These are phyloP conservation scores for Arthroderma sp. DNA, from an alignment of 2,329 filamentous ascomycete species.

Conservation along the genomic window DNA sequence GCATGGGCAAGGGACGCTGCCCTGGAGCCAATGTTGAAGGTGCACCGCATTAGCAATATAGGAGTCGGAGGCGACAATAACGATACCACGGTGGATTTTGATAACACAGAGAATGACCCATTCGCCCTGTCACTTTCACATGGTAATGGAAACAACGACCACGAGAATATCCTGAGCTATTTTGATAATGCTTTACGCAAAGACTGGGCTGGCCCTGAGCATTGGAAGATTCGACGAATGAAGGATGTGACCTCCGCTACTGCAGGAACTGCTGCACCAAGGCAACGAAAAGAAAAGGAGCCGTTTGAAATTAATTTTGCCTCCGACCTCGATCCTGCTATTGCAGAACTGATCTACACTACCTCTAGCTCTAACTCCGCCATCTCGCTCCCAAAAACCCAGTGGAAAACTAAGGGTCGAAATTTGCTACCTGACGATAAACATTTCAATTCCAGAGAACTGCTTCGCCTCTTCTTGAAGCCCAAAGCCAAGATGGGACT, in stretches of 20 bases:
- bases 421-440: conserved; percentile 95
- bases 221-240: conserved; percentile 93
- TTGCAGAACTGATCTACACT: conserved; percentile 69
- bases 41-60: conserved; percentile 42
- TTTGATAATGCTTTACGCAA: conserved; percentile 94
- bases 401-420: conserved; percentile 87
- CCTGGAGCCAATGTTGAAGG: conserved; percentile 70
- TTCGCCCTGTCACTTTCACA: conserved; percentile 72
- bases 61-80: conserved; percentile 47
- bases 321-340: conserved; percentile 55
- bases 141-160: conserved; percentile 53
- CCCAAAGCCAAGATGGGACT: conserved; percentile 75
- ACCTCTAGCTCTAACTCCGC: conserved; percentile 66
- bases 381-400: conserved; percentile 80
- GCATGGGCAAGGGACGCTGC: conserved; percentile 88
- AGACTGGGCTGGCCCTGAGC: conserved; percentile 96
- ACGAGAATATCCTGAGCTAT: conserved; percentile 94
- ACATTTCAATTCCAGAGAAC: conserved; percentile 88
- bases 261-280: conserved; percentile 30
- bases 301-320: conserved; percentile 89
- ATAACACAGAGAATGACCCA: conserved; percentile 46
- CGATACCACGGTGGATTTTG: conserved; percentile 38
- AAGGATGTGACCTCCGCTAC: conserved; percentile 59
- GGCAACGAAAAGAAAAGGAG: conserved; percentile 85
- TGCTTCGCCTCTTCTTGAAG: conserved; percentile 85